phyloP scores from a whole-genome alignment of 805 yeast species.

The Kregervanrija fluxuum region DNA sequence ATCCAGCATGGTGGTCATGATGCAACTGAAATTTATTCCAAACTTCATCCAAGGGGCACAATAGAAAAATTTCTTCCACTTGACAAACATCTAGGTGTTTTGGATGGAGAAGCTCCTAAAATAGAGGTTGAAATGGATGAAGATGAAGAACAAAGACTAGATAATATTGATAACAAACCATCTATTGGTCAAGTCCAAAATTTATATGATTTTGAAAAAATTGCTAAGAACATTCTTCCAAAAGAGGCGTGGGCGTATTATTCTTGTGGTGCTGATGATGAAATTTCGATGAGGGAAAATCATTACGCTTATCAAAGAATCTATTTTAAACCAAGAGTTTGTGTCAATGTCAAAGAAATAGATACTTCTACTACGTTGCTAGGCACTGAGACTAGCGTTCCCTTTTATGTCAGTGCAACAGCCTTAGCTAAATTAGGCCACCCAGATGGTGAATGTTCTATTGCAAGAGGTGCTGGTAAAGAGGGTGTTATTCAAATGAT shows the following conservation, averaged over 20 bases:
- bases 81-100: slow-evolving; percentile 53
- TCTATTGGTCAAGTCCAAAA: slow-evolving; percentile 65
- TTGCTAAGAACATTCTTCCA: slow-evolving; percentile 74
- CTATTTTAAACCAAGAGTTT: slow-evolving; percentile 76
- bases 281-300: slow-evolving; percentile 81
- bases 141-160: slow-evolving; percentile 39
- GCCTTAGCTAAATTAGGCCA: slow-evolving; percentile 90
- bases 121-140: slow-evolving; percentile 22
- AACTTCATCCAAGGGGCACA: slow-evolving; percentile 87
- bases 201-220: slow-evolving; percentile 76
- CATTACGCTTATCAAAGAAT: slow-evolving; percentile 84
- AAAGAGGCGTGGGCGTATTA: slow-evolving; percentile 89
- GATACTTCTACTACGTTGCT: slow-evolving; percentile 68
- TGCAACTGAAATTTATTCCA: slow-evolving; percentile 67
- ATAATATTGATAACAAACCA: slow-evolving; percentile 49
- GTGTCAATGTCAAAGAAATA: slow-evolving; percentile 73
- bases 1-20: slow-evolving; percentile 43
- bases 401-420: slow-evolving; percentile 87
- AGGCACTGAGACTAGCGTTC: slow-evolving; percentile 63
- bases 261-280: slow-evolving; percentile 90
- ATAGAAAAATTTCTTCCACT: slow-evolving; percentile 53
- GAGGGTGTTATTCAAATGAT: slow-evolving; percentile 81
- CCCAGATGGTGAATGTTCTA: slow-evolving; percentile 84
- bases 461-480: slow-evolving; percentile 75
- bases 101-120: slow-evolving; percentile 29